Conservation (phyloP, 176 grass and related monocot genomes). For the Canna indica region DNA sequence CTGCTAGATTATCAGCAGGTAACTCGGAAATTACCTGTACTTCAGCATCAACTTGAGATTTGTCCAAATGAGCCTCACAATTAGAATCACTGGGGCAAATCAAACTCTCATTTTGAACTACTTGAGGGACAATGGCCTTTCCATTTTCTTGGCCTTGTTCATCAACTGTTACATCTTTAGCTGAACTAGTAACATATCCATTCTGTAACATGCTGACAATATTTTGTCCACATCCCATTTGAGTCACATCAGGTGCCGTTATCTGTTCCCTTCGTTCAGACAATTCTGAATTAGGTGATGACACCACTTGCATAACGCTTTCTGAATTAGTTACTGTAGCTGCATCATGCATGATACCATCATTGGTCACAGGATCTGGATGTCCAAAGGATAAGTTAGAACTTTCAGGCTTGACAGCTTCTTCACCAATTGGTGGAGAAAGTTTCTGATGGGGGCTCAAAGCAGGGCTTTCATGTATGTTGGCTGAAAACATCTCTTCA, state of each 20-base stretch:
- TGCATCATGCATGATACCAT: constrained; percentile 11
- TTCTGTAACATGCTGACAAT: not conserved
- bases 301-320: constrained; percentile 8
- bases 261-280: constrained; percentile 5
- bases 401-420: constrained; percentile 39
- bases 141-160: constrained; percentile 6
- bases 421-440: constrained; percentile 57
- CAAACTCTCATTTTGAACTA: not conserved
- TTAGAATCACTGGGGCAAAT: not conserved
- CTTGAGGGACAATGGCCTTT: not conserved
- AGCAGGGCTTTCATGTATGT: constrained; percentile 62
- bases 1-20: constrained; percentile 23
- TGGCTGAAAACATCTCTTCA: constrained; percentile 71
- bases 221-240: constrained; percentile 12
- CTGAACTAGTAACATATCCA: not conserved
- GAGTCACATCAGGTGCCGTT: not conserved
- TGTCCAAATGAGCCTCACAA: constrained; percentile 19
- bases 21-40: not conserved
- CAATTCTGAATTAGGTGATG: not conserved
- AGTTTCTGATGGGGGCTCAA: constrained; percentile 54
- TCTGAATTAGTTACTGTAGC: not conserved
- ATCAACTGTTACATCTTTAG: not conserved
- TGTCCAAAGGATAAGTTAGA: constrained; percentile 22
- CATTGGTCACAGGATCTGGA: constrained; percentile 26
- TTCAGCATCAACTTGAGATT: constrained; percentile 12